Base-by-base conservation (phyloP, 768 basidiomycete species). In the Amanita molliuscula region DNA sequence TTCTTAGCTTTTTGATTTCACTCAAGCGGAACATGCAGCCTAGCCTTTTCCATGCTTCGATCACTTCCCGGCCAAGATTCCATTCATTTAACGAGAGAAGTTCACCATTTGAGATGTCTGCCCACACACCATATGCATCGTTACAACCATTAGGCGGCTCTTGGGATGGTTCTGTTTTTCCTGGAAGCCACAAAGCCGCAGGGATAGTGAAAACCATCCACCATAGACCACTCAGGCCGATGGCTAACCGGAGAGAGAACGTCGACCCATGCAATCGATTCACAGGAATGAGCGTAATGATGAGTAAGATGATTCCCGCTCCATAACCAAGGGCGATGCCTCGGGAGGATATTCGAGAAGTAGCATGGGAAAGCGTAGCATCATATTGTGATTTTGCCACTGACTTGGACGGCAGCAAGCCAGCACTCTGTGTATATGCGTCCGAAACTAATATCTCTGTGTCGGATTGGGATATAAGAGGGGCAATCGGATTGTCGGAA, bases 241-340 rank as follows among this genome's bases (percentile, higher is more conserved):
- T 88, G 0, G 89, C 89, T 0, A 95, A 74, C 6, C 90, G 74
- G 2, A 98, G 69, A 0, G 88, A 73, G 56, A 80, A 81, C 0
- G 90, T 92, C 4, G 84, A 84, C 0, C 89, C 88, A 5, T 79
- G 66, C n/a, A 88, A 63, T 6, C 67, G 61, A 1, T 77, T 80
- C 13, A 97, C 87, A 0, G 93, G 94, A 0, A 97, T 65, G 26
- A 93, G 70, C 0, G 87, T 75, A 9, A 87, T 63, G n/a, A 84
- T 63, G 2, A 96, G 75, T 0, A 88, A 67, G 10, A 81, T 61
- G 37, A 95, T 93, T 0, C 94, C 93, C 0, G 90, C 84, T 0
- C 74, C 70, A 60, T 95, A 97, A 0, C 92, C 93, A 1, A 89
- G 72, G 0, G 91, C 92, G 29, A 92, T 89, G 2, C 90, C 92